Percentiles rank a stretch among this genome's conserved stretches.
phyloP scores from a whole-genome alignment of 371 early-diverging fungal genomes.

The Thermomucor indicae-seudaticae region DNA sequence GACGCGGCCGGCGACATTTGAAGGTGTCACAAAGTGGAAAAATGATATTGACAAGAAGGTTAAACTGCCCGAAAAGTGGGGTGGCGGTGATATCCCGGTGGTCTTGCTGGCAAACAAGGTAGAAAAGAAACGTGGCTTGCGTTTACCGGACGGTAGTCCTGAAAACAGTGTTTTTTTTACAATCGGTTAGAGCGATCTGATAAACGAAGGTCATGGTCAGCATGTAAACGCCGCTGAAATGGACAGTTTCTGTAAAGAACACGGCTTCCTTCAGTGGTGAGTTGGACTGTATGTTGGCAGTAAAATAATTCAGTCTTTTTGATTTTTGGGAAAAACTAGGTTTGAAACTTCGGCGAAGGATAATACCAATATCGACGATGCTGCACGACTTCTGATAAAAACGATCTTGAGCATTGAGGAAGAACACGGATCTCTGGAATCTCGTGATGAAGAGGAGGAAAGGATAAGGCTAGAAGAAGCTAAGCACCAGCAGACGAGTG shows the following conservation, averaged over 20 bases:
- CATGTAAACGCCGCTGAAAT: slow-evolving; percentile 41
- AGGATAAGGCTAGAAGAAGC: slow-evolving; percentile 9
- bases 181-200: slow-evolving; percentile 29
- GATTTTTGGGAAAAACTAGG: slow-evolving; percentile 23
- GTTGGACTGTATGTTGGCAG: background rate
- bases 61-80: slow-evolving; percentile 49
- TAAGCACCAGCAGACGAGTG: slow-evolving; percentile 1
- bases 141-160: too few species aligned
- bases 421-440: slow-evolving; percentile 26
- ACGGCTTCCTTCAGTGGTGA: slow-evolving; percentile 58
- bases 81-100: slow-evolving; percentile 60
- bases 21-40: slow-evolving; percentile 73
- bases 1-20: slow-evolving; percentile 68
- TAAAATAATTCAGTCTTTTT: background rate
- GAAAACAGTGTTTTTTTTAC: too few species aligned
- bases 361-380: slow-evolving; percentile 64
- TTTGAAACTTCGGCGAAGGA: slow-evolving; percentile 67
- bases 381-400: slow-evolving; percentile 48
- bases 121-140: too few species aligned
- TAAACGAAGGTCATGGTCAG: slow-evolving; percentile 43
- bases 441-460: slow-evolving; percentile 19
- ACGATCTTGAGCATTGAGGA: slow-evolving; percentile 35
- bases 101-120: slow-evolving; percentile 66
- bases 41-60: slow-evolving; percentile 62
- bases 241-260: slow-evolving; percentile 51